Percentiles rank a stretch among this genome's conserved stretches.
Evolutionary conservation across 2,329 filamentous ascomycete species (phyloP).

Genomic region (Sclerotinia trifoliorum): DNA sequence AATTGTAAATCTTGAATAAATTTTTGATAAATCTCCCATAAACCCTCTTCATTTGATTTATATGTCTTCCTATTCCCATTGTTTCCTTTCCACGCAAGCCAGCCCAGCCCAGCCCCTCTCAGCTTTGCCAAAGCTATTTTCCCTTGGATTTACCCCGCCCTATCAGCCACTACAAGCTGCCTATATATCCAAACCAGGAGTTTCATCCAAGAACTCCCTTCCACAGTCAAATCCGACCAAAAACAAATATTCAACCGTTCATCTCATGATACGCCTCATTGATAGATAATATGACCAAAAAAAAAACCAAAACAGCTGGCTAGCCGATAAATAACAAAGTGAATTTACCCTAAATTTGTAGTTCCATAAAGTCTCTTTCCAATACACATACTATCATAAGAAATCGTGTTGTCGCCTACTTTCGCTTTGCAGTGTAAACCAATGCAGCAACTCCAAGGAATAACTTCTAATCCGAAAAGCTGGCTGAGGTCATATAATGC

Average conservation of each 20-base stretch:
- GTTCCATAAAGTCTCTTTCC: constrained; percentile 19
- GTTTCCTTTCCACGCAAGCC: constrained; percentile 20
- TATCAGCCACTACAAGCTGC: constrained; percentile 19
- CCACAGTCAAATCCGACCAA: constrained; percentile 16
- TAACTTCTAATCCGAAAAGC: constrained; percentile 16
- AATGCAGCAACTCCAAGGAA: constrained; percentile 20
- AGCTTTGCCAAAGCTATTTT: not conserved
- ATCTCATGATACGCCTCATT: constrained; percentile 20
- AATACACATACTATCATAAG: constrained; percentile 22
- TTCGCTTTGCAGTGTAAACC: constrained; percentile 20
- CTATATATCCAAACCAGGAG: constrained; percentile 18
- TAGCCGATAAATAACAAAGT: constrained; percentile 14
- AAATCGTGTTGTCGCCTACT: constrained; percentile 18
- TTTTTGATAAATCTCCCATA: constrained; percentile 5
- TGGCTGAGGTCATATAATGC: constrained; percentile 36
- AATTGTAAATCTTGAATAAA: constrained; percentile 2
- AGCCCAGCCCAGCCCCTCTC: not conserved
- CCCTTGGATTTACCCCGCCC: not conserved
- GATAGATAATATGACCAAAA: constrained; percentile 17
- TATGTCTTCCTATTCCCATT: constrained; percentile 6
- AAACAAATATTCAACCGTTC: constrained; percentile 18
- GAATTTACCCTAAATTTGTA: constrained; percentile 11
- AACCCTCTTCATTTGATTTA: constrained; percentile 15
- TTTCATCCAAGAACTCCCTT: constrained; percentile 23
- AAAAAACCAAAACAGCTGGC: constrained; percentile 12